These are phyloP conservation scores for Trichosporon ovoides DNA, from an alignment of 1,284 basidiomycete species.

Conservation along the genomic window DNA sequence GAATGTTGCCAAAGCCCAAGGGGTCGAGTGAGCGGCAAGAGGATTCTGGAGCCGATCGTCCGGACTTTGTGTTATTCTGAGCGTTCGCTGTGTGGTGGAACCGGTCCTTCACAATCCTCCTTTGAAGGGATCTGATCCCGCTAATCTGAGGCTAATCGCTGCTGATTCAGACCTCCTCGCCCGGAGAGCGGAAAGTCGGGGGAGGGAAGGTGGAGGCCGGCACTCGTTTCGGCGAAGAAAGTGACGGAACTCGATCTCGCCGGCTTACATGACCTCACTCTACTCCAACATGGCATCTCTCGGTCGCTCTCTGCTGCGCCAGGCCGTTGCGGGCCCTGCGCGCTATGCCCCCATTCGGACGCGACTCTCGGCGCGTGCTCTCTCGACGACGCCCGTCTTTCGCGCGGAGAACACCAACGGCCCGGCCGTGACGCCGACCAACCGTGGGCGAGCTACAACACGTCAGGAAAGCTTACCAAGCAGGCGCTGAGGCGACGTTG, in stretches of 20 bases:
- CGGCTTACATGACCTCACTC: background rate
- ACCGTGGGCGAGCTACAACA: background rate
- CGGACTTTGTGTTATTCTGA: conserved; percentile 5
- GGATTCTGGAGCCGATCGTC: background rate
- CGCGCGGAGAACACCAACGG: conserved; percentile 17
- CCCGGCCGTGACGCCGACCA: conserved; percentile 22
- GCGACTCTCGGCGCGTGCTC: background rate
- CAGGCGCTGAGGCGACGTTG: conserved; percentile 77
- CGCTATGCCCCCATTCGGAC: background rate
- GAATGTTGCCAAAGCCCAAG: background rate
- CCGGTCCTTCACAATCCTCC: background rate
- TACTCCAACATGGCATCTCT: background rate
- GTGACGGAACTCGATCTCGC: background rate
- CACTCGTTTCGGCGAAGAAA: background rate
- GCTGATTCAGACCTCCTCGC: too few relatives aligned
- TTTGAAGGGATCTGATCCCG: background rate
- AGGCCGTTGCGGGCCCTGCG: background rate
- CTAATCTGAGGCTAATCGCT: background rate
- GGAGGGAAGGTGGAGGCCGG: too few relatives aligned
- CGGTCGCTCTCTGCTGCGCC: background rate
- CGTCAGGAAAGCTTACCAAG: background rate
- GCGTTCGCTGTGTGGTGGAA: background rate
- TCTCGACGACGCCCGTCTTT: background rate
- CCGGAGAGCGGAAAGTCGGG: too few relatives aligned
- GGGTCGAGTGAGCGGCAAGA: background rate